Percentiles rank a stretch among this genome's conserved stretches.
phyloP scores from a whole-genome alignment of 345 rosid genomes.

The Eutrema japonicum region DNA sequence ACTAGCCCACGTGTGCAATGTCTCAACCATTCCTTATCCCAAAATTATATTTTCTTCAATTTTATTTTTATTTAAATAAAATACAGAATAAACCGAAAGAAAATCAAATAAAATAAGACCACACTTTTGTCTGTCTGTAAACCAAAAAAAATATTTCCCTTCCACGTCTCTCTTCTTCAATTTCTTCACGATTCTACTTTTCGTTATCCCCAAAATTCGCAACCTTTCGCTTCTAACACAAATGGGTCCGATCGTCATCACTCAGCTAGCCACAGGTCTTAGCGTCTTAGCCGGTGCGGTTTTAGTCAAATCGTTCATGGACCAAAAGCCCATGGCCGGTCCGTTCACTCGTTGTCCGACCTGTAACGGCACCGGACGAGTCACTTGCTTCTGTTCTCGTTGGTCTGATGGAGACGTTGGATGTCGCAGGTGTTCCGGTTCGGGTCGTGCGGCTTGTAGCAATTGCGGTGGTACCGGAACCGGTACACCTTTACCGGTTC shows the following conservation, averaged over 20 bases:
- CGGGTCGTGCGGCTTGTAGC: conserved; percentile 77
- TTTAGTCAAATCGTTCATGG: conserved; percentile 79
- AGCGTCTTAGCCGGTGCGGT: conserved; percentile 91
- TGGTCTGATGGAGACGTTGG: conserved; percentile 97
- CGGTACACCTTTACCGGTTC: conserved; percentile 85
- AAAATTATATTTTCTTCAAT: background rate
- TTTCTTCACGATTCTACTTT: conserved; percentile 35
- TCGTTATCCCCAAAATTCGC: conserved; percentile 34
- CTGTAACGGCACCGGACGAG: conserved; percentile 90
- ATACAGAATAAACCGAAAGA: conserved; percentile 35
- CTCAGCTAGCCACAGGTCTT: conserved; percentile 82
- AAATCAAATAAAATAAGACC: conserved; percentile 26
- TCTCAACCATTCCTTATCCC: conserved; percentile 34
- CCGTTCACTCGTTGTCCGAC: conserved; percentile 65
- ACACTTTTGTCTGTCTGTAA: conserved; percentile 26
- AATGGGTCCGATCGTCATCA: conserved; percentile 79
- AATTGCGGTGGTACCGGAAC: conserved; percentile 94
- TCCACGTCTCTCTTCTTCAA: conserved; percentile 39
- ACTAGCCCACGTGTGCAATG: conserved; percentile 35
- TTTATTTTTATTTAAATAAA: conserved; percentile 4
- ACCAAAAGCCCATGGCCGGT: conserved; percentile 91
- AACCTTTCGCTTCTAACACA: background rate
- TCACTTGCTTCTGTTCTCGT: conserved; percentile 71
- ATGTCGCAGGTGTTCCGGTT: conserved; percentile 86
- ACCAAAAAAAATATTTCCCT: conserved; percentile 10